Conservation (phyloP, 805 yeast genomes). For the Phaffomyces opuntiae region DNA sequence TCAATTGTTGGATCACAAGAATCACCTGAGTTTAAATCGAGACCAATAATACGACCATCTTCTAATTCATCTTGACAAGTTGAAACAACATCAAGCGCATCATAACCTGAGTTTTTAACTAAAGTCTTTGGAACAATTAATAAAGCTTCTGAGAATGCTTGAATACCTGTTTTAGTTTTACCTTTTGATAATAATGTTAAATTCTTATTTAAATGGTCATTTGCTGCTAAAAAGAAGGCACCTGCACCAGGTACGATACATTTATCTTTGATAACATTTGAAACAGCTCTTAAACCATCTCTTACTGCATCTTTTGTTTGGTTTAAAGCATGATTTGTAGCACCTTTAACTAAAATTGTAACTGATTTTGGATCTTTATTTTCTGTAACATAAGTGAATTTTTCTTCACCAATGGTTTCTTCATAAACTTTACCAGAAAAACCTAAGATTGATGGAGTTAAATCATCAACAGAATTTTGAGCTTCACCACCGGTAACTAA, state of each 20-base stretch:
- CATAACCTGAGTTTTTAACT: slow-evolving; percentile 88
- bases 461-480: slow-evolving; percentile 93
- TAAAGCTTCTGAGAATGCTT: slow-evolving; percentile 90
- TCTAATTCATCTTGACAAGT: slow-evolving; percentile 83
- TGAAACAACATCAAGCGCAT: slow-evolving; percentile 81
- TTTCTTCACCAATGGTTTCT: slow-evolving; percentile 93
- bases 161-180: slow-evolving; percentile 80
- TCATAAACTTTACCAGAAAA: slow-evolving; percentile 87
- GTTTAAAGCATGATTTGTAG: slow-evolving; percentile 78
- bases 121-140: slow-evolving; percentile 89
- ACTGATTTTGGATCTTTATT: slow-evolving; percentile 84
- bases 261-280: slow-evolving; percentile 82
- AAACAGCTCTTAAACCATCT: slow-evolving; percentile 93
- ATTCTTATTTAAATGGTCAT: slow-evolving; percentile 52
- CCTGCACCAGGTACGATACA: slow-evolving; percentile 95
- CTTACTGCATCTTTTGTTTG: slow-evolving; percentile 97
- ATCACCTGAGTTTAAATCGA: slow-evolving; percentile 86
- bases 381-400: slow-evolving; percentile 92
- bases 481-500: slow-evolving; percentile 96
- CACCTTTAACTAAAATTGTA: slow-evolving; percentile 88
- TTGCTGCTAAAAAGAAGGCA: slow-evolving; percentile 82
- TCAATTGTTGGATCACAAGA: slow-evolving; percentile 92
- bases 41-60: slow-evolving; percentile 81
- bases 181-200: slow-evolving; percentile 64
- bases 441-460: slow-evolving; percentile 74